These are phyloP conservation scores for Sisymbrium irio DNA, from an alignment of 345 rosid species.

Conservation along the genomic window DNA sequence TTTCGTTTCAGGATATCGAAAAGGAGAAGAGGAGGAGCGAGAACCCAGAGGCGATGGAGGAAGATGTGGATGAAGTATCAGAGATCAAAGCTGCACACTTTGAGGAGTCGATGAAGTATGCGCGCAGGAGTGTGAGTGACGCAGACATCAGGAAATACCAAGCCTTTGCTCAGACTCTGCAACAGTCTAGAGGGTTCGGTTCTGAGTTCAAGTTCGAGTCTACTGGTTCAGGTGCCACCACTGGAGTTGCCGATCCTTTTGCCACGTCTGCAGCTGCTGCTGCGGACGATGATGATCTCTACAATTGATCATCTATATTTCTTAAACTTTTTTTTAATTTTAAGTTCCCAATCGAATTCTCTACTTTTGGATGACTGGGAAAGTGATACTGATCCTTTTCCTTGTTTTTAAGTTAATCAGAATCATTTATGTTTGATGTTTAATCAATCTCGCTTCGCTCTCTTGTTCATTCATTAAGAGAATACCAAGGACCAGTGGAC, in stretches of 20 bases:
- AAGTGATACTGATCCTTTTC: constrained; percentile 21
- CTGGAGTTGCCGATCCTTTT: constrained; percentile 68
- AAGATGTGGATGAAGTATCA: constrained; percentile 78
- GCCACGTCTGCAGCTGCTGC: constrained; percentile 69
- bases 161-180: constrained; percentile 95
- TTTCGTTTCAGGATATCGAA: constrained; percentile 73
- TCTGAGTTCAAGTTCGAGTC: constrained; percentile 75
- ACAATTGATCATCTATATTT: constrained; percentile 41
- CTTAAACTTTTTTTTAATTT: background rate
- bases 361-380: constrained; percentile 19
- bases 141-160: constrained; percentile 95
- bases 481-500: no score
- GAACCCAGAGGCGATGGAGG: constrained; percentile 98
- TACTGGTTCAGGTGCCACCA: constrained; percentile 54
- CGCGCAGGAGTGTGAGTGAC: constrained; percentile 94
- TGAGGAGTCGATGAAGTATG: constrained; percentile 96
- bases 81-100: constrained; percentile 94
- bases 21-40: constrained; percentile 84
- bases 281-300: constrained; percentile 83
- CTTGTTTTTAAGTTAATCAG: constrained; percentile 10
- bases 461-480: background rate
- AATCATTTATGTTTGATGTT: constrained; percentile 4
- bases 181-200: constrained; percentile 96
- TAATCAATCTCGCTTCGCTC: background rate
- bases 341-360: constrained; percentile 15